Evolutionary conservation across 169 alveolate species (phyloP).

Genomic region (Plasmodium coatneyi): DNA sequence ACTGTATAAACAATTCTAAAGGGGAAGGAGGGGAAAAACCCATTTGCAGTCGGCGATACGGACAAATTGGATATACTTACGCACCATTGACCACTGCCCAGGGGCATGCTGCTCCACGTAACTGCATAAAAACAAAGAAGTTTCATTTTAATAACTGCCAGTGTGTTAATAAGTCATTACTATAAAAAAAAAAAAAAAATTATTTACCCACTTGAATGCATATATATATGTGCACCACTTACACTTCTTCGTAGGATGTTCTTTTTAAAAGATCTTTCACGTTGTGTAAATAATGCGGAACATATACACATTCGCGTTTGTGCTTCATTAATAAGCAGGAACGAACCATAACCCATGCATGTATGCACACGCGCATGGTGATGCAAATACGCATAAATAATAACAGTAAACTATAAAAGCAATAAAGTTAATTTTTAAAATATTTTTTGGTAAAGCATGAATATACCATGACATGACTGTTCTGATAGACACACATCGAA

Average conservation of each 20-base stretch:
- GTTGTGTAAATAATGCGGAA: constrained; percentile 1
- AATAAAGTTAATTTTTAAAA: constrained; percentile 46
- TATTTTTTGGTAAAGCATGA: constrained; percentile 13
- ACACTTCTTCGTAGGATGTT: background rate
- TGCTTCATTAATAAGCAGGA: constrained; percentile 17
- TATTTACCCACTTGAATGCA: constrained; percentile 1
- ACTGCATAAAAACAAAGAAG: constrained; percentile 26
- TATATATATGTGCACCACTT: constrained; percentile 3
- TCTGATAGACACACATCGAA: background rate
- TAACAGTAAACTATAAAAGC: constrained; percentile 7
- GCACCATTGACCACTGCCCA: background rate
- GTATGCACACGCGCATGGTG: background rate
- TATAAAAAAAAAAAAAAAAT: constrained; percentile 7
- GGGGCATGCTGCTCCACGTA: background rate
- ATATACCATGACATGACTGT: background rate
- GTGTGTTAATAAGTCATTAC: constrained; percentile 47
- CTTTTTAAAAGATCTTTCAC: constrained; percentile 11
- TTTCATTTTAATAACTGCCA: constrained; percentile 19
- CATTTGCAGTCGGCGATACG: background rate
- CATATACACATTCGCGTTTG: background rate
- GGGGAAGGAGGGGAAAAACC: background rate
- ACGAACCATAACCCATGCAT: constrained; percentile 15
- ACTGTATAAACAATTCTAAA: background rate
- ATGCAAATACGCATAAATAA: constrained; percentile 3
- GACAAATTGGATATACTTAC: background rate